Base-by-base conservation (phyloP, 139 green algal species). In the Chlamydomonas urium region DNA sequence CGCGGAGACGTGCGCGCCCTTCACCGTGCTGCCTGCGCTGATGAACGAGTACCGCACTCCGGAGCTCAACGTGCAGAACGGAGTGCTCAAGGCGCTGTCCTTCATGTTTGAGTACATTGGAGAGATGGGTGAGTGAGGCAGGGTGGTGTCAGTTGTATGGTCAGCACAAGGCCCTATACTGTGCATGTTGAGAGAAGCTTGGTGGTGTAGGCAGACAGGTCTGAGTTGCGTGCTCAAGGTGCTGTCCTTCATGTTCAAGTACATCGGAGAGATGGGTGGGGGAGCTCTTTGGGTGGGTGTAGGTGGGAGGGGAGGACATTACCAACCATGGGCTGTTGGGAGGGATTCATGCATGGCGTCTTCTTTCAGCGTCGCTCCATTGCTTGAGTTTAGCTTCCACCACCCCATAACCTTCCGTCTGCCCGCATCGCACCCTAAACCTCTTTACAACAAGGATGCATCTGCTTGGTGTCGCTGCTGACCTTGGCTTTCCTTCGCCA, bases 21-120 rank as follows among this genome's bases (percentile, higher is more conserved):
- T 99, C 89, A 99, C 95, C n/a, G 95, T 99, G 58, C 83, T 99
- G 72, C 95, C 95, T 0, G 95, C 94, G 21, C 88, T 99, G 3
- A 97, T 99, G 91, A 99, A 99, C 80, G 95, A 99, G 86, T 99
- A 97, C 87, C 88, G 92, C 69, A 90, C 94, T 32, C 94, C 94
- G 1, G 93, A 99, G 87, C 79, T 98, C 21, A 99, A 98, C 76
- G 94, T 99, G 53, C 95, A 99, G 86, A 99, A 99, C 69, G 95
- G 95, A 60, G 94, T 97, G 74, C 87, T 98, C 62, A 97, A 98
- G 85, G 92, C 91, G n/a, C 90, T 99, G 66, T 93, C 84, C 56
- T 99, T 99, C 83, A 88, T 99, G 83, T 99, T 99, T 74, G 95
- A 99, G 85, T 99, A 99, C 90, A 98, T 99, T 38, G 95, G 95